Evolutionary conservation across 495 filamentous ascomycete species (phyloP).

Genomic region (Beverwykella pulmonaria): DNA sequence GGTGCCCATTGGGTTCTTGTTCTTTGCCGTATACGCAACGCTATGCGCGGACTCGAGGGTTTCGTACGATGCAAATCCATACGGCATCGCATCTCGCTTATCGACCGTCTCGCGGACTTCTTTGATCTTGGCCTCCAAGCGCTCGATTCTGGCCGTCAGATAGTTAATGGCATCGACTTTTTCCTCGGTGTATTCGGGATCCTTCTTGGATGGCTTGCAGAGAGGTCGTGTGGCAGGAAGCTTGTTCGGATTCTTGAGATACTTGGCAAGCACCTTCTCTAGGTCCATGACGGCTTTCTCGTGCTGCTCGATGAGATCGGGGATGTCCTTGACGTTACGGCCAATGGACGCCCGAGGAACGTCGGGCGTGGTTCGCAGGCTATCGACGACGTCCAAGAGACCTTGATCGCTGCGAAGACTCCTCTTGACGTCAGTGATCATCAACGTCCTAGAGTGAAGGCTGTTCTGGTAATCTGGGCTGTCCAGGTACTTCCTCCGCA

Average conservation of each 20-base stretch:
- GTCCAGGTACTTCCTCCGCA: slow-evolving; percentile 80
- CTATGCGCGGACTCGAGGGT: slow-evolving; percentile 84
- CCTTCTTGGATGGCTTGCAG: slow-evolving; percentile 74
- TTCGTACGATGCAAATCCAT: slow-evolving; percentile 92
- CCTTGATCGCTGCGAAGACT: slow-evolving; percentile 79
- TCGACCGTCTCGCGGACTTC: slow-evolving; percentile 80
- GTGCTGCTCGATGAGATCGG: slow-evolving; percentile 81
- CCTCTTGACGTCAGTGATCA: slow-evolving; percentile 86
- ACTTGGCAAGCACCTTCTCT: slow-evolving; percentile 82
- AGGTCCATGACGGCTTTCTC: slow-evolving; percentile 76
- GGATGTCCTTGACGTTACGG: slow-evolving; percentile 87
- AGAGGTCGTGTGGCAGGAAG: slow-evolving; percentile 77
- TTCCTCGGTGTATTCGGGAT: slow-evolving; percentile 63
- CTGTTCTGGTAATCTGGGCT: slow-evolving; percentile 87
- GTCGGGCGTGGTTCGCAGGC: slow-evolving; percentile 71
- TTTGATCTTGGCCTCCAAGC: slow-evolving; percentile 81
- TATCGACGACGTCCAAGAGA: slow-evolving; percentile 75
- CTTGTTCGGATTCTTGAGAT: slow-evolving; percentile 81
- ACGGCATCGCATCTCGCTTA: slow-evolving; percentile 82
- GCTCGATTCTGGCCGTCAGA: slow-evolving; percentile 78
- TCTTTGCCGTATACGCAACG: slow-evolving; percentile 77
- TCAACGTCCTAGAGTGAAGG: slow-evolving; percentile 85
- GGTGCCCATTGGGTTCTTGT: slow-evolving; percentile 79
- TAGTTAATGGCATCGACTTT: slow-evolving; percentile 95
- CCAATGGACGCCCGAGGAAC: slow-evolving; percentile 81